phyloP scores from a whole-genome alignment of 139 green algal genomes.

The Bryopsis sp. region DNA sequence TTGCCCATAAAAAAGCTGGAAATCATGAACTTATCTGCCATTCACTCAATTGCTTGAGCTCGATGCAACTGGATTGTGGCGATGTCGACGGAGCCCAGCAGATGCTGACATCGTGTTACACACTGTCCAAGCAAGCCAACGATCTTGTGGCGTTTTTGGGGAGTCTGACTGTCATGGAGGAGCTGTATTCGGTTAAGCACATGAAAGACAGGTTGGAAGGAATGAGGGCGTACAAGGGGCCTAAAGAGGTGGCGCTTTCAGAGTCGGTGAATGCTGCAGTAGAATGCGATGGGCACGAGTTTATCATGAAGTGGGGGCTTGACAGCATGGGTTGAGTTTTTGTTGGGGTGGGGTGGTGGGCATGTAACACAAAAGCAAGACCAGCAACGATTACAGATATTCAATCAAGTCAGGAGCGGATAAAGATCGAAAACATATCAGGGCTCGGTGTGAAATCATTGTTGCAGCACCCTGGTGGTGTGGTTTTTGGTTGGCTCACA shows the following conservation, averaged over 20 bases:
- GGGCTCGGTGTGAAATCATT: too few species aligned
- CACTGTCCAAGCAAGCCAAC: not conserved
- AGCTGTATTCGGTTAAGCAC: not conserved
- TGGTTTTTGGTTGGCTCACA: too few species aligned
- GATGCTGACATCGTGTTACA: not conserved
- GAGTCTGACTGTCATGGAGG: not conserved
- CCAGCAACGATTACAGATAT: too few species aligned
- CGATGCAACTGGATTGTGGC: not conserved
- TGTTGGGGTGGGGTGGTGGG: too few species aligned
- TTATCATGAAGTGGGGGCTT: too few species aligned
- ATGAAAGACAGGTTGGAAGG: not conserved
- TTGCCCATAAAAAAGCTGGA: not conserved
- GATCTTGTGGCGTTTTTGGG: not conserved
- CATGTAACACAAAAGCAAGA: too few species aligned
- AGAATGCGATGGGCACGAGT: too few species aligned
- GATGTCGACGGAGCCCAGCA: not conserved
- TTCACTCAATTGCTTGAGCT: not conserved
- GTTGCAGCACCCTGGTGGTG: too few species aligned
- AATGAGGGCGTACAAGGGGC: not conserved
- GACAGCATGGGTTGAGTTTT: too few species aligned
- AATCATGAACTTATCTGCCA: not conserved
- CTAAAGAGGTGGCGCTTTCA: not conserved
- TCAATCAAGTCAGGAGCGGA: too few species aligned
- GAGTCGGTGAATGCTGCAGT: not conserved
- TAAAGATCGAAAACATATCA: too few species aligned